Evolutionary conservation across 306 rosid genomes (phyloP), one percentile per base, ranked within the genome.

Genomic region (Fragaria ananassa): DNA sequence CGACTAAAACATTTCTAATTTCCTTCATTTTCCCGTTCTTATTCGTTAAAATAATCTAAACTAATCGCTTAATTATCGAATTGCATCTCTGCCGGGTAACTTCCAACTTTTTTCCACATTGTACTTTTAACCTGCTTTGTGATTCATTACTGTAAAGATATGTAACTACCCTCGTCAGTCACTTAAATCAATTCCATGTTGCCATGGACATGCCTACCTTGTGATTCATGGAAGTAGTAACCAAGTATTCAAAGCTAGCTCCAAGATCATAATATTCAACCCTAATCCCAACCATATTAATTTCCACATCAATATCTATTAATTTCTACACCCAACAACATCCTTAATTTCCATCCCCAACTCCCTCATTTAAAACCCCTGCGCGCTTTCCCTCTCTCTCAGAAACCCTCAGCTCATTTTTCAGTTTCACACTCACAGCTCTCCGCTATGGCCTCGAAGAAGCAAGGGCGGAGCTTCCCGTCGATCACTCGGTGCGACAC

Each of bases 281-380:
- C 70, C 70, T 39, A 51, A 71, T 12, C 25, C 76, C n/a, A 72
- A 72, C 76, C 25, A 72, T 15, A 54, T 34, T 50, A 31, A 1
- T 47, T 51, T 35, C 34, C 63, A 11, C 44, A 11, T 71, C 56
- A 71, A 21, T 9, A 56, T 56, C 23, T 19, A 61, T 56, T 56
- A 13, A 39, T 72, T 56, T 14, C 35, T 3, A 29, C 46, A 64
- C 68, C 78, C 74, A 64, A 19, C 34, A 19, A 25, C 12, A 37
- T 21, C 31, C n/a, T 87, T 86, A 75, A 79, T 73, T 84, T n/a
- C 19, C 21, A 14, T 0, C 7, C 3, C 3, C 68, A 80, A 42
- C 49, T n/a, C 1, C 74, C 70, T 74, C 89, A 87, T 89, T 91
- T 89, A 87, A 89, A 89, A 71, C 78, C 74, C 29, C 31, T 21